Evolutionary conservation across 306 rosid species (phyloP), one percentile per base, ranked within the genome.

Genomic region (Castanea crenata): DNA sequence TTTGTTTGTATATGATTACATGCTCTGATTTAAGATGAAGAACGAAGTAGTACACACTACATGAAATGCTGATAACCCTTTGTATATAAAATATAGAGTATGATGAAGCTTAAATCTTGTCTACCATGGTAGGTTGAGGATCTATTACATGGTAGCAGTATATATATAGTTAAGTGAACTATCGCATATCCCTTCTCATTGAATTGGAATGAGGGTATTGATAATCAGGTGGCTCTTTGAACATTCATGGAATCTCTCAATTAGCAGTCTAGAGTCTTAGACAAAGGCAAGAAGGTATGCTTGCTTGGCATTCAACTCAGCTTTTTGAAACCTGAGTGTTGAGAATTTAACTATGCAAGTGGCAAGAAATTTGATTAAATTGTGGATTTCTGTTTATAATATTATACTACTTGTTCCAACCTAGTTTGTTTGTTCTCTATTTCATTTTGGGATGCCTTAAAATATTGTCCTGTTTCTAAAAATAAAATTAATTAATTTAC

Each of bases 21-120:
- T 90, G 91, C 87, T 92, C 58, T 92, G 85, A 90, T 11, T 9
- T 52, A 11, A 15, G 46, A 35, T n/a, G 80, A 74, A 77, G 79
- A 51, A 58, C 29, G 69, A 35, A 73, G 51, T 73, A 59, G 77
- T 35, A 69, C 74, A 69, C 74, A 6, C 59, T 12, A 41, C 55
- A 64, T 51, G 61, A 20, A 62, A 38, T 69, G 75, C 76, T 71
- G 72, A 67, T 69, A 38, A 38, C 64, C 76, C 46, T 41, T 41
- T 41, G 46, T 41, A 41, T 51, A 21, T 38, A 49, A 70, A 71
- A 76, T 15, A 81, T 71, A 54, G 69, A 59, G 61, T 63, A 54
- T 55, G 23, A 49, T 61, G 80, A 78, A 57, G 71, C 41, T 46
- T 52, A 51, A 78, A 13, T 41, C 68, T 73, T 3, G 31, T 1